Percentiles rank a stretch among this genome's conserved stretches.
Evolutionary conservation across 306 rosid species (phyloP).

Genomic region (Crotalaria pallida): DNA sequence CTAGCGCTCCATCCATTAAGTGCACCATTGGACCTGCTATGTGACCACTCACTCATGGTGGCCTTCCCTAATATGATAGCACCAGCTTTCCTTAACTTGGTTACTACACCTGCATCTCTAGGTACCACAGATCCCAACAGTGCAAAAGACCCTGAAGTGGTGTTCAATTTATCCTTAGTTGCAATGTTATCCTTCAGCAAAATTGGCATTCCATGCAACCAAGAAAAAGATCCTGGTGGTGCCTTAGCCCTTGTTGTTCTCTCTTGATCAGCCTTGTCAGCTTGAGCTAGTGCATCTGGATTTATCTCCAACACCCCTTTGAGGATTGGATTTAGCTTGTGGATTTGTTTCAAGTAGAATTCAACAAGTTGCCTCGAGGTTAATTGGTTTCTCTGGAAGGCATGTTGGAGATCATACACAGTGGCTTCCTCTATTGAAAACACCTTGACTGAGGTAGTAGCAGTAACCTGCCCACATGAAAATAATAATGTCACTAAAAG

Average conservation of each 20-base stretch:
- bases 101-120: slow-evolving; percentile 59
- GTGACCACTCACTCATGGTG: slow-evolving; percentile 56
- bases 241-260: slow-evolving; percentile 28
- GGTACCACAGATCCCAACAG: slow-evolving; percentile 56
- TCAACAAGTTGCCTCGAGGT: slow-evolving; percentile 57
- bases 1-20: slow-evolving; percentile 57
- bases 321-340: slow-evolving; percentile 35
- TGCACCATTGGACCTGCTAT: not conserved
- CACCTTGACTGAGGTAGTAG: not conserved
- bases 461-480: not conserved
- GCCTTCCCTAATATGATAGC: slow-evolving; percentile 71
- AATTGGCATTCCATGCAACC: slow-evolving; percentile 60
- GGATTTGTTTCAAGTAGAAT: slow-evolving; percentile 43
- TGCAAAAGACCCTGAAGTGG: slow-evolving; percentile 62
- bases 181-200: slow-evolving; percentile 63
- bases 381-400: slow-evolving; percentile 39
- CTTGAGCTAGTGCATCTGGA: slow-evolving; percentile 52
- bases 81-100: slow-evolving; percentile 55
- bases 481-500: not conserved
- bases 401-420: slow-evolving; percentile 42
- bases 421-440: slow-evolving; percentile 53
- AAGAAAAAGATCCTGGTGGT: slow-evolving; percentile 4
- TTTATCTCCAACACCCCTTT: slow-evolving; percentile 49
- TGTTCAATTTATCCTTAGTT: slow-evolving; percentile 62
- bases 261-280: slow-evolving; percentile 42